phyloP scores from a whole-genome alignment of 257 asterid species.

The Ilex asprella region DNA sequence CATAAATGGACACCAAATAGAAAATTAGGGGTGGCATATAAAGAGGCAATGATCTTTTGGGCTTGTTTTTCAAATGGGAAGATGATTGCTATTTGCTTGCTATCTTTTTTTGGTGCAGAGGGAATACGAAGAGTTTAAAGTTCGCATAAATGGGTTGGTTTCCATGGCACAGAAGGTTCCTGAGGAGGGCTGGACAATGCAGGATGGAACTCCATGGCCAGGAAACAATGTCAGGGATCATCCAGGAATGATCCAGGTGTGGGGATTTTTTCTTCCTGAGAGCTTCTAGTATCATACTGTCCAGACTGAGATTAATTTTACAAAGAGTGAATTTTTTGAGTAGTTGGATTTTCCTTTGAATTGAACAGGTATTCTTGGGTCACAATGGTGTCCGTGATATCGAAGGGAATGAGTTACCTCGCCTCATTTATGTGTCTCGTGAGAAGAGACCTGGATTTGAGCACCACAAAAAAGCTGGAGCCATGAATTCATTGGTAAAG shows the following conservation, averaged over 20 bases:
- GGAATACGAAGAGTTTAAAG: slow-evolving; percentile 83
- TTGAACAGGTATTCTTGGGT: slow-evolving; percentile 61
- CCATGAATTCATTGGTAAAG: slow-evolving; percentile 85
- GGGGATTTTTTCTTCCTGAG: slow-evolving; percentile 1
- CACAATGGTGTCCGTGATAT: slow-evolving; percentile 70
- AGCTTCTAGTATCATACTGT: too few species aligned
- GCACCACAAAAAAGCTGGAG: slow-evolving; percentile 92
- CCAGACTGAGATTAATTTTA: too few species aligned
- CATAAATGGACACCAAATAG: background rate
- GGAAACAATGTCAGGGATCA: slow-evolving; percentile 86
- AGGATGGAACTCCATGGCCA: slow-evolving; percentile 89
- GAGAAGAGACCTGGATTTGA: slow-evolving; percentile 92
- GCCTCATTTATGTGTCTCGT: slow-evolving; percentile 85
- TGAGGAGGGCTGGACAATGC: slow-evolving; percentile 95
- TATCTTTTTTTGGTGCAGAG: slow-evolving; percentile 42
- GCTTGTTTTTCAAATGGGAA: background rate
- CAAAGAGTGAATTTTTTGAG: too few species aligned
- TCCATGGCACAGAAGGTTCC: slow-evolving; percentile 83
- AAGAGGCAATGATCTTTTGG: background rate
- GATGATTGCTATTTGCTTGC: slow-evolving; percentile 9
- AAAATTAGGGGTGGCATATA: background rate
- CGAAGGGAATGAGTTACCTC: slow-evolving; percentile 83
- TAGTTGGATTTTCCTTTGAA: background rate
- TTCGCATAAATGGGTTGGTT: slow-evolving; percentile 72
- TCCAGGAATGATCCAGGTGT: slow-evolving; percentile 96